phyloP scores from a whole-genome alignment of 768 basidiomycete species.

The Pleurotus platypus region DNA sequence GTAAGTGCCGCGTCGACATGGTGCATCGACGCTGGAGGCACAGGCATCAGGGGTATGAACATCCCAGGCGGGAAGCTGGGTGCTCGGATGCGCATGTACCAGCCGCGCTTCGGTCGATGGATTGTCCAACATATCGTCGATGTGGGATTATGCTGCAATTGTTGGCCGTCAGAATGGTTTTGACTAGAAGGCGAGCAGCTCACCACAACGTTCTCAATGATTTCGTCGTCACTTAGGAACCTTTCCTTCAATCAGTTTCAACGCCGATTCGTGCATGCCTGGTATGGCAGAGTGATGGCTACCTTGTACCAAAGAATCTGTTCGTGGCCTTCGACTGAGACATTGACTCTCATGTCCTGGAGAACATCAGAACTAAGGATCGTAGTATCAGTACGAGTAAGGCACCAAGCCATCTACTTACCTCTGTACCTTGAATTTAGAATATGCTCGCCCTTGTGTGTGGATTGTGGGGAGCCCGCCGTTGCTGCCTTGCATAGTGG shows the following conservation, averaged over 20 bases:
- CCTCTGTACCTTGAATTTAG: slow-evolving; percentile 3
- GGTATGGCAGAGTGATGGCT: slow-evolving; percentile 11
- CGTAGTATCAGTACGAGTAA: neutral
- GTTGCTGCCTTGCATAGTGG: neutral
- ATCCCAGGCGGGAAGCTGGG: slow-evolving; percentile 65
- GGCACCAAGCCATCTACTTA: neutral
- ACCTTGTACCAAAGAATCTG: slow-evolving; percentile 76
- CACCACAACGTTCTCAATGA: slow-evolving; percentile 72
- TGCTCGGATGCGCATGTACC: slow-evolving; percentile 78
- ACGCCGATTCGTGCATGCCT: neutral
- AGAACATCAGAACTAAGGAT: slow-evolving; percentile 66
- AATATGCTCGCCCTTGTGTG: neutral
- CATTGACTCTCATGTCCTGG: slow-evolving; percentile 62
- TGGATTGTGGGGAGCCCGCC: neutral
- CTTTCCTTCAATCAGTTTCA: slow-evolving; percentile 51
- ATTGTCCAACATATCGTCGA: slow-evolving; percentile 69
- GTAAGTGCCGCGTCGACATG: slow-evolving; percentile 49
- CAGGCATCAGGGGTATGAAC: slow-evolving; percentile 52
- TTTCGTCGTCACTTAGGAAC: slow-evolving; percentile 68
- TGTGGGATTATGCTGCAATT: slow-evolving; percentile 59
- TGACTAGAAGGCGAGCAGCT: slow-evolving; percentile 21
- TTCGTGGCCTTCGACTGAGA: slow-evolving; percentile 52
- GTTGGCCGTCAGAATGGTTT: neutral
- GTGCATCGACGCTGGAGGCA: slow-evolving; percentile 41
- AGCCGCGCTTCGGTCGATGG: slow-evolving; percentile 76